A percentile compares a stretch with the other conserved stretches of the same genome.
phyloP scores from a whole-genome alignment of 1,139 yeast species.

The Debaryomyces psychrophilus region DNA sequence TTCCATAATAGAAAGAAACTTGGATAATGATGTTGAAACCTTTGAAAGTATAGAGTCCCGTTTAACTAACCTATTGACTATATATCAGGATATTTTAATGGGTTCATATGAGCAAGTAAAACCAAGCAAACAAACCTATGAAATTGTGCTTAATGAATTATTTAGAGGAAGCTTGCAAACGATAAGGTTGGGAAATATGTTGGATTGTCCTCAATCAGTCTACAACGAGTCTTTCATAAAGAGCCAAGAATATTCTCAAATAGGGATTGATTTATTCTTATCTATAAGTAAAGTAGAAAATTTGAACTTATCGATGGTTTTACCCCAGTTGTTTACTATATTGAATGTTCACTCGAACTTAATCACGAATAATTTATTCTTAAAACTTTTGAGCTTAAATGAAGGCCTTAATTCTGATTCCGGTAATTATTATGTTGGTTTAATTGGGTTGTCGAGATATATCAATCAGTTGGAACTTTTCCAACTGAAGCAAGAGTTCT shows the following conservation, averaged over 20 bases:
- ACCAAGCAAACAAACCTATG: conserved; percentile 59
- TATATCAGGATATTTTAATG: conserved; percentile 64
- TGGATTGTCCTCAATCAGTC: conserved; percentile 18
- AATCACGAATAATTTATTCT: conserved; percentile 26
- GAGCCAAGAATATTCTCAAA: conserved; percentile 64
- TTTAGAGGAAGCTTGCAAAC: conserved; percentile 52
- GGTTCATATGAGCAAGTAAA: conserved; percentile 35
- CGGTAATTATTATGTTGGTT: conserved; percentile 20
- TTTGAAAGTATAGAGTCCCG: conserved; percentile 37
- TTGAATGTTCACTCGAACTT: conserved; percentile 34
- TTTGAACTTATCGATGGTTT: conserved; percentile 28
- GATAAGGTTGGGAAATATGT: conserved; percentile 14
- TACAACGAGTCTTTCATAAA: conserved; percentile 39
- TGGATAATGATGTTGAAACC: conserved; percentile 26
- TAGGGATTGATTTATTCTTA: conserved; percentile 60
- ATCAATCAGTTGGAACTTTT: conserved; percentile 25
- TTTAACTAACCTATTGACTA: conserved; percentile 62
- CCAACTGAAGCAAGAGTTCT: conserved; percentile 21
- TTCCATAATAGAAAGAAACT: conserved; percentile 35
- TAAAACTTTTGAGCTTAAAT: conserved; percentile 17
- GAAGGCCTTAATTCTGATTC: background rate
- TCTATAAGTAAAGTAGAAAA: conserved; percentile 41
- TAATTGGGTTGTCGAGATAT: conserved; percentile 28
- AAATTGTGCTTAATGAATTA: conserved; percentile 53
- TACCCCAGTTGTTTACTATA: conserved; percentile 32